Evolutionary conservation across 148 eudicot species (phyloP), one percentile per base, ranked within the genome.

Genomic region (Limonium bicolor): DNA sequence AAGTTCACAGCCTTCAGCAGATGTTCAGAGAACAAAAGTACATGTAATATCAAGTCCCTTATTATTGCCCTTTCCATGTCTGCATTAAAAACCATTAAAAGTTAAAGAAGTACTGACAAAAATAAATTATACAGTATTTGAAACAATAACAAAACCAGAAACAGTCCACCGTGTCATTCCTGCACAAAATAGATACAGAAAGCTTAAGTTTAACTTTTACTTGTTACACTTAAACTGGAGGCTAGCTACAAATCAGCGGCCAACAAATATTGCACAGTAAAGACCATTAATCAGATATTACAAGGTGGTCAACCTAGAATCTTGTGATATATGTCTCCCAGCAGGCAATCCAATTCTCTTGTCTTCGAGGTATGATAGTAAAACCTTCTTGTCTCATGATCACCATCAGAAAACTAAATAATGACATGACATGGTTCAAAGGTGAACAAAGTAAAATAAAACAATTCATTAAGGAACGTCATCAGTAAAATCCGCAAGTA

Each of bases 21-120:
- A 63, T 82, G 76, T 20, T 56, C 36, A 13, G 85, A 69, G 70
- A 75, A 85, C 40, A 66, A 66, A 56, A 75, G 93, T 53, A 90
- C 50, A 53, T 71, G 99, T 31, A 74, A 68, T 52, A 90, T 76
- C 58, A 90, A 65, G 75, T 90, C 99, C 62, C 99, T 71, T 39
- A 67, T 75, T 41, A 90, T 78, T 60, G 90, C 99, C 72, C 99
- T 81, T 68, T 90, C 99, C 99, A 90, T 90, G 68, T 90, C 95
- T 88, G 60, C 40, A 27, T 39, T 48, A 28, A 23, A 24, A 38
- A 43, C 15, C 16, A 28, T 20, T n/a, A n/a, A n/a, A n/a, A n/a
- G n/a, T n/a, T n/a, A n/a, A n/a, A n/a, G n/a, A n/a, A n/a, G n/a
- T n/a, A n/a, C n/a, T n/a, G n/a, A n/a, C n/a, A n/a, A n/a, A n/a